Base-by-base conservation (phyloP, 2,329 filamentous ascomycete genomes). In the Pestalotiopsis sp. region DNA sequence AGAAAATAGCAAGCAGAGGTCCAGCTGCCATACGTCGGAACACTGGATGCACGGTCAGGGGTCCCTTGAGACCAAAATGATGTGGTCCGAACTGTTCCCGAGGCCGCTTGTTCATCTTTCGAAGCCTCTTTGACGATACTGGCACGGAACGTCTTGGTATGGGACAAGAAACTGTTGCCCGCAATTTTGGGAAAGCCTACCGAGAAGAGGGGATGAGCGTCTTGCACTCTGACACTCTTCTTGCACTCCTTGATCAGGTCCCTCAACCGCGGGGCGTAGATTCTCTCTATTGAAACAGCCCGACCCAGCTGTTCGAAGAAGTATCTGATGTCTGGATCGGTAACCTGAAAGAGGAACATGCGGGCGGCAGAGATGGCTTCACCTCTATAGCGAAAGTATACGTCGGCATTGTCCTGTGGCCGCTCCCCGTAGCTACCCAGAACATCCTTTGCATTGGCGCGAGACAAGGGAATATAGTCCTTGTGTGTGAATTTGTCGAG, bases 381-480 rank as follows among this genome's bases (percentile, higher is more conserved):
- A 52, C 20, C 44, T 20, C 44, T 57, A 75, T 76, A 26, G 30
- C 30, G 30, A 35, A 35, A 35, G 30, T 35, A 35, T 35, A 35
- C 30, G 30, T 35, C 30, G 30, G 30, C 30, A 35, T 35, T 35
- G 30, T 7, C 7, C 30, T 9, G 6, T 9, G 7, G 30, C 30
- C 30, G 7, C 30, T 35, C 30, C 30, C 30, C 30, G 70, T 62
- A 7, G 78, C 70, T 67, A 76, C 70, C 57, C 69, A 74, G 35
- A 69, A 71, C 30, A 78, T 66, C 4, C 76, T 56, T 38, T 74
- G 71, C 13, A 78, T 35, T 35, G 61, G 66, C 78, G 76, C 7
- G 72, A 70, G 17, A 72, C 73, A 38, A 79, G 70, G 48, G 68
- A 35, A 35, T 17, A 17, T 65, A 66, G 66, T 78, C 72, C 22